Evolutionary conservation across 495 filamentous ascomycete genomes (phyloP).

Genomic region (Cercophora scortea): DNA sequence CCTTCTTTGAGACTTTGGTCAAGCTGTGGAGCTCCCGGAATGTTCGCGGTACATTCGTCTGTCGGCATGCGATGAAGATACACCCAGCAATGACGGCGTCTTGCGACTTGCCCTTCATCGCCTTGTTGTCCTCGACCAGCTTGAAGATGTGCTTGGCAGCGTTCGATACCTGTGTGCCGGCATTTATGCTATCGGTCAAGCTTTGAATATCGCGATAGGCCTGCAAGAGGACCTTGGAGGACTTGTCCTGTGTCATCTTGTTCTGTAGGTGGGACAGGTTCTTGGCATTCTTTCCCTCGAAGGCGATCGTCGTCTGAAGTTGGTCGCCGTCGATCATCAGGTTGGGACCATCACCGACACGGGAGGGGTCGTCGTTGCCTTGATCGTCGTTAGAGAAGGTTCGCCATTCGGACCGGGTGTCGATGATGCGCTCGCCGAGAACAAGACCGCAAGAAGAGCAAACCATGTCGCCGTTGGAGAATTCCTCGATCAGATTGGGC

Average conservation of each 20-base stretch:
- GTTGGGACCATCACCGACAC: slow-evolving; percentile 90
- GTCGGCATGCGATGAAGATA: slow-evolving; percentile 94
- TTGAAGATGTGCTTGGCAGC: slow-evolving; percentile 92
- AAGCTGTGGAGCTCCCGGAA: slow-evolving; percentile 88
- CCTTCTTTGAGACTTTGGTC: slow-evolving; percentile 93
- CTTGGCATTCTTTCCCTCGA: slow-evolving; percentile 59
- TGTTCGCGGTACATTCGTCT: slow-evolving; percentile 75
- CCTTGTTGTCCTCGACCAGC: slow-evolving; percentile 80
- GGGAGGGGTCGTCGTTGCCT: slow-evolving; percentile 85
- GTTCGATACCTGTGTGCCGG: slow-evolving; percentile 71
- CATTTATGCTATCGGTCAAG: slow-evolving; percentile 76
- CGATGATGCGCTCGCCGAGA: slow-evolving; percentile 80
- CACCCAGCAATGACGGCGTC: slow-evolving; percentile 92
- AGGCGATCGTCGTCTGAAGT: slow-evolving; percentile 82
- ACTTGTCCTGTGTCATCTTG: slow-evolving; percentile 75
- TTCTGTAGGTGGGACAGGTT: slow-evolving; percentile 83
- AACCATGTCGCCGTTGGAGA: slow-evolving; percentile 83
- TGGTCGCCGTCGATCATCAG: slow-evolving; percentile 84
- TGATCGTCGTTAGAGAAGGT: slow-evolving; percentile 98
- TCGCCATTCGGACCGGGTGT: slow-evolving; percentile 95
- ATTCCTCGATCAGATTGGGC: slow-evolving; percentile 88
- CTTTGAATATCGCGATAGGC: slow-evolving; percentile 88
- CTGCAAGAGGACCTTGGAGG: slow-evolving; percentile 67
- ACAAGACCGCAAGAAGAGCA: slow-evolving; percentile 91
- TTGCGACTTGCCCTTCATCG: slow-evolving; percentile 90